phyloP scores from a whole-genome alignment of 2,329 filamentous ascomycete genomes.

The Diaporthe vaccinii region DNA sequence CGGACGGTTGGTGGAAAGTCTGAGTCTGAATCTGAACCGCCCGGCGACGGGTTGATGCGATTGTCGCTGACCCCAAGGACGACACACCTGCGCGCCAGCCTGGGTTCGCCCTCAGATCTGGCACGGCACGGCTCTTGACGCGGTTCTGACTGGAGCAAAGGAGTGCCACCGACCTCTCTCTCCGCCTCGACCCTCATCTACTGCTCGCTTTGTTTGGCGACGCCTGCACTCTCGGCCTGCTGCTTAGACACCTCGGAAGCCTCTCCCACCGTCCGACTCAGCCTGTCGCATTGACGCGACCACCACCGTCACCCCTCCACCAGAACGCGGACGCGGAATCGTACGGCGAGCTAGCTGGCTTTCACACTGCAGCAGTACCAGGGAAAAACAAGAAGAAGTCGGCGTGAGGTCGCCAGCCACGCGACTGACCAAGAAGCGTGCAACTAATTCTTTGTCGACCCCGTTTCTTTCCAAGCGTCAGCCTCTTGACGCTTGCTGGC shows the following conservation, averaged over 20 bases:
- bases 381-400: background rate
- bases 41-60: background rate
- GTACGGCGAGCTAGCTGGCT: background rate
- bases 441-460: background rate
- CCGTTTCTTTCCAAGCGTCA: background rate
- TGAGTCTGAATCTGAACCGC: constrained; percentile 21
- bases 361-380: background rate
- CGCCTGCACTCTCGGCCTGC: background rate
- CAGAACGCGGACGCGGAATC: background rate
- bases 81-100: background rate
- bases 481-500: background rate
- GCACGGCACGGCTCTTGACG: constrained; percentile 18
- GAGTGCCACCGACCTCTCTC: background rate
- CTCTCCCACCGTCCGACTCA: constrained; percentile 16
- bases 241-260: background rate
- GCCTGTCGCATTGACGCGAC: constrained; percentile 8
- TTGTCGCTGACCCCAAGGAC: constrained; percentile 15
- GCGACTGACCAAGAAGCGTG: background rate
- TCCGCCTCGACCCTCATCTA: constrained; percentile 1
- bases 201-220: constrained; percentile 1
- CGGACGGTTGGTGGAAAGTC: constrained; percentile 15
- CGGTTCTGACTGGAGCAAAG: constrained; percentile 12
- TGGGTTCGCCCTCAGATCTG: background rate
- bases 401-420: background rate
- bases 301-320: background rate